These are phyloP conservation scores for Ustilago vetiveriae DNA, from an alignment of 1,284 basidiomycete species.

Conservation along the genomic window DNA sequence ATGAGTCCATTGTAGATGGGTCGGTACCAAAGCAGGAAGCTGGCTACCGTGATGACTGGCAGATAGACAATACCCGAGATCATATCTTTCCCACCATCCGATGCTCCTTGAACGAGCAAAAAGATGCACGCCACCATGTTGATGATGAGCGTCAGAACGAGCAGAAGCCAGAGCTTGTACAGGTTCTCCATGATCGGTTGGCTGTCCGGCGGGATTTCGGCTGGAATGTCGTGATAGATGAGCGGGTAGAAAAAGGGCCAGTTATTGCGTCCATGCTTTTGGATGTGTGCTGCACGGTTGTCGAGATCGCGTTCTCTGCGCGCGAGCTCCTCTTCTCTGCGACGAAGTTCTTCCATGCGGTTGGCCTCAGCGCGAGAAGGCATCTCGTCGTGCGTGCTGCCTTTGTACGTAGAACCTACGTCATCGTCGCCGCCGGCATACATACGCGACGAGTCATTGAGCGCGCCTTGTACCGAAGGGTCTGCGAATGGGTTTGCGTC, in stretches of 20 bases:
- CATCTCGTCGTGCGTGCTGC: constrained; percentile 34
- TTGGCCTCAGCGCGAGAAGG: constrained; percentile 64
- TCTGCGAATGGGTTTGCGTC: constrained; percentile 68
- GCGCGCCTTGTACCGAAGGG: constrained; percentile 64
- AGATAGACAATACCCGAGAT: constrained; percentile 78
- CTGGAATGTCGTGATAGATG: constrained; percentile 88
- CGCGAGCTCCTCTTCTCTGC: constrained; percentile 81
- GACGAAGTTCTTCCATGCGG: constrained; percentile 75
- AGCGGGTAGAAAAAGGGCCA: constrained; percentile 92
- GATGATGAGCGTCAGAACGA: constrained; percentile 77
- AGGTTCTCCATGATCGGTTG: constrained; percentile 82
- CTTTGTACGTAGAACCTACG: constrained; percentile 41
- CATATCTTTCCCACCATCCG: constrained; percentile 81
- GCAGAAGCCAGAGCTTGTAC: constrained; percentile 68
- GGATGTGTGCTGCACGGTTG: constrained; percentile 74
- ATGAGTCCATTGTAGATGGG: constrained; percentile 97
- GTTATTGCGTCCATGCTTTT: constrained; percentile 83
- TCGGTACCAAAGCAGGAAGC: constrained; percentile 85
- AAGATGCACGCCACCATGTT: constrained; percentile 93
- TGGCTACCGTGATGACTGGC: constrained; percentile 79
- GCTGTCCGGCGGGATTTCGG: constrained; percentile 85
- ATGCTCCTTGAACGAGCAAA: constrained; percentile 79
- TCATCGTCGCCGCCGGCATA: constrained; percentile 49
- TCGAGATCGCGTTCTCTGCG: constrained; percentile 78
- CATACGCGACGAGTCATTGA: constrained; percentile 50